Percentiles rank a stretch among this genome's conserved stretches.
Evolutionary conservation across 192 early-diverging fungal genomes (phyloP).

Genomic region (Thoreauomyces humboldtii): DNA sequence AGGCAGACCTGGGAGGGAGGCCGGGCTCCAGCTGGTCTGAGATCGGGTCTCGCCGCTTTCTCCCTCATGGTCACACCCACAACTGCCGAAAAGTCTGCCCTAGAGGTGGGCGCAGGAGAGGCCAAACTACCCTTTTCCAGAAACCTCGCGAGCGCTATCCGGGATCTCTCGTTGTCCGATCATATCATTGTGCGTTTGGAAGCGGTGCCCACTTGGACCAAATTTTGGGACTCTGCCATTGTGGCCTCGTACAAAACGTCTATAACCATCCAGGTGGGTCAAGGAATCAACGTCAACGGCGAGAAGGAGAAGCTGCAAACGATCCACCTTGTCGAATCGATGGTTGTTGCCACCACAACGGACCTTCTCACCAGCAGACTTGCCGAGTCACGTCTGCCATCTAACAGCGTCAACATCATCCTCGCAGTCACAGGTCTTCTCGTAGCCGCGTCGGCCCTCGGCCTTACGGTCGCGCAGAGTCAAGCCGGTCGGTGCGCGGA

Average conservation of each 20-base stretch:
- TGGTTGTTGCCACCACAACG: background rate
- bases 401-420: constrained; percentile 14
- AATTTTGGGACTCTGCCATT: constrained; percentile 23
- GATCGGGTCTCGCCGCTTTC: constrained; percentile 19
- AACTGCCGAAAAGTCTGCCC: too few relatives aligned
- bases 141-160: constrained; percentile 8
- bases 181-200: constrained; percentile 13
- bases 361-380: constrained; percentile 20
- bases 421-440: constrained; percentile 15
- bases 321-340: background rate
- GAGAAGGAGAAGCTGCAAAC: constrained; percentile 2
- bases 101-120: too few relatives aligned
- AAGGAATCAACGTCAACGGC: background rate
- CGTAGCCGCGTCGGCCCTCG: constrained; percentile 1
- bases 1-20: constrained; percentile 20
- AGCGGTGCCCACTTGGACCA: constrained; percentile 7
- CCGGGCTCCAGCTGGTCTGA: constrained; percentile 12
- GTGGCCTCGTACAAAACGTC: background rate
- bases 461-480: constrained; percentile 7
- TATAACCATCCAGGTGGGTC: too few relatives aligned
- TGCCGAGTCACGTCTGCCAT: constrained; percentile 10
- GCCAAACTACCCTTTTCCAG: constrained; percentile 12
- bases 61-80: background rate
- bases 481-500: constrained; percentile 9
- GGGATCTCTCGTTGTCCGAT: constrained; percentile 23